Base-by-base conservation (phyloP, 352 stramenopile species). In the Globisporangium abappressorium region DNA sequence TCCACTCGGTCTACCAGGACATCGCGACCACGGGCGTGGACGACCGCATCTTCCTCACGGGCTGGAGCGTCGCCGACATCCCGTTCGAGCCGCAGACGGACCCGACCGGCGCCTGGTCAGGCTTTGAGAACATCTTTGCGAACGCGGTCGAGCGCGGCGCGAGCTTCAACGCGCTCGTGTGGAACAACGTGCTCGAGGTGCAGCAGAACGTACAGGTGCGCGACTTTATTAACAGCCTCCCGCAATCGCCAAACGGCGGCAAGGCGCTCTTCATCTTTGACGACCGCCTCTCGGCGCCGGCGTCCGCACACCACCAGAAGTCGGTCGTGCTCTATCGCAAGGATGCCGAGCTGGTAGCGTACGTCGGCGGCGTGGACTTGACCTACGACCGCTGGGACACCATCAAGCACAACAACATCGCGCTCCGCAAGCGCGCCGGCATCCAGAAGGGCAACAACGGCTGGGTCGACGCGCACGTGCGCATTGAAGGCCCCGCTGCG, bases 341-440 rank as follows among this genome's bases (percentile, higher is more conserved):
- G 14, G 55, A 60, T 20, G 55, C 18, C 2, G 55, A 60, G 30
- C 18, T 60, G 20, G 18, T 68, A 3, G 79, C 84, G 6, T 91
- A 82, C 62, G 73, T 88, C 0, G 80, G 82, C 2, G 84, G 82
- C 1, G 68, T 86, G 4, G 84, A 90, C 60, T 56, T 89, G 28
- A 79, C 71, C 15, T 72, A 70, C n/a, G 77, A 90, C 57, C 81
- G 84, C 5, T 92, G 84, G 81, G 80, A 92, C 61, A 88, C 80
- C 22, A 71, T 77, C 18, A 70, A 74, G 5, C 80, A 90, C 66
- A 75, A 90, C 67, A 67, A 79, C 33, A 70, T 76, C 11, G 68
- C 55, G 36, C 41, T 91, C 53, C 75, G 79, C 11, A 70, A 78
- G 22, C 46, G 51, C 11, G 70, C 65, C n/a, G 72, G 72, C 14